Evolutionary conservation across 2,329 filamentous ascomycete species (phyloP).

Genomic region (Botrytis byssoidea): DNA sequence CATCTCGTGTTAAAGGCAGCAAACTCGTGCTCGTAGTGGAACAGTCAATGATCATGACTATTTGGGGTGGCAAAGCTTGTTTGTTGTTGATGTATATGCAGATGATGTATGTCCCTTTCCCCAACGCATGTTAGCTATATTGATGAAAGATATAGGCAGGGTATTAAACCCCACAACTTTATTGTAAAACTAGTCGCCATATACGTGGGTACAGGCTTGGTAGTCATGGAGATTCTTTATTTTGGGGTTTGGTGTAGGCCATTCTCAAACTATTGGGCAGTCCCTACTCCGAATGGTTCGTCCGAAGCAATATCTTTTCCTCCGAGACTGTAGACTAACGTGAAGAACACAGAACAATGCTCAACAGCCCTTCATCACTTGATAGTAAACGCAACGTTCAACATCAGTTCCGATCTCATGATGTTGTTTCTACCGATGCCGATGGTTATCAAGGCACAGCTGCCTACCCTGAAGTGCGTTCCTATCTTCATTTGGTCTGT

Average conservation of each 20-base stretch:
- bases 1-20: constrained; percentile 45
- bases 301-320: constrained; percentile 14
- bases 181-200: constrained; percentile 49
- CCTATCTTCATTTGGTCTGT: constrained; percentile 42
- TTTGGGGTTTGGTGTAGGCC: constrained; percentile 55
- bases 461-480: constrained; percentile 39
- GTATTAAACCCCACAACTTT: constrained; percentile 41
- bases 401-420: constrained; percentile 58
- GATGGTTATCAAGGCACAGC: constrained; percentile 45
- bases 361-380: constrained; percentile 56
- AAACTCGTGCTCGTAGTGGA: constrained; percentile 64
- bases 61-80: constrained; percentile 57
- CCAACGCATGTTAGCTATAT: neutral
- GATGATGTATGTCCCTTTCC: constrained; percentile 43
- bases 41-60: constrained; percentile 58
- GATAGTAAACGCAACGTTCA: constrained; percentile 58
- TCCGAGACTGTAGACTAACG: neutral
- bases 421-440: constrained; percentile 59
- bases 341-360: constrained; percentile 49
- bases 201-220: constrained; percentile 49
- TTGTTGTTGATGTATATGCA: constrained; percentile 57
- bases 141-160: neutral
- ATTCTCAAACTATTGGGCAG: constrained; percentile 56
- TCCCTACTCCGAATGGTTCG: constrained; percentile 51
- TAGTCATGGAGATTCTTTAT: constrained; percentile 52